Conservation (phyloP, 2,329 filamentous ascomycete genomes). For the Reticulascus tulasneorum region DNA sequence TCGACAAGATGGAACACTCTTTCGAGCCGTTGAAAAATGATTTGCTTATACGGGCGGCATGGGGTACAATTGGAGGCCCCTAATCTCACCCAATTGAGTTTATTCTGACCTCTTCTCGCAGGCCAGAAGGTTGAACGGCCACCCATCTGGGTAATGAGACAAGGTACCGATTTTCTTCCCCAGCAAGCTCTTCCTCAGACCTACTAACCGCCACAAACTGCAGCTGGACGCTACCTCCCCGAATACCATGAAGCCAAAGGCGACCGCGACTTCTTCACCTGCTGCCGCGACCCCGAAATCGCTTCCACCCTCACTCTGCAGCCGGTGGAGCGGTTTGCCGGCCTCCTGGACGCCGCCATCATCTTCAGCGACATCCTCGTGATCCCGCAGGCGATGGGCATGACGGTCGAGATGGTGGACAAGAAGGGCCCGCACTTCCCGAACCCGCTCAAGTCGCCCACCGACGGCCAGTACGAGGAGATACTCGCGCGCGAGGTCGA, state of each 20-base stretch:
- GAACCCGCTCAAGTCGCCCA: slow-evolving; percentile 71
- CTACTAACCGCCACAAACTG: slow-evolving; percentile 10
- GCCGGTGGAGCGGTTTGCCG: slow-evolving; percentile 85
- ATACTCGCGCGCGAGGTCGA: slow-evolving; percentile 77
- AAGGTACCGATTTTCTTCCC: slow-evolving; percentile 56
- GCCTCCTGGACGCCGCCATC: slow-evolving; percentile 91
- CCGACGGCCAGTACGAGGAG: slow-evolving; percentile 77
- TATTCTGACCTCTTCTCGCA: slow-evolving; percentile 32
- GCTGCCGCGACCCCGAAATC: slow-evolving; percentile 89
- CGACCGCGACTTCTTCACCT: slow-evolving; percentile 90
- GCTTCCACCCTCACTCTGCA: slow-evolving; percentile 92
- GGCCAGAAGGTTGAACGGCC: slow-evolving; percentile 88
- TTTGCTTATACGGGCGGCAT: slow-evolving; percentile 81
- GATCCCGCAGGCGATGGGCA: slow-evolving; percentile 95
- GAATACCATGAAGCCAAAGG: slow-evolving; percentile 97
- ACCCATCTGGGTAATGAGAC: slow-evolving; percentile 98
- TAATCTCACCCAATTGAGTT: not conserved
- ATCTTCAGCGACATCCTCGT: slow-evolving; percentile 99
- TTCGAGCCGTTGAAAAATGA: slow-evolving; percentile 92
- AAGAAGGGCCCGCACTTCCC: slow-evolving; percentile 97
- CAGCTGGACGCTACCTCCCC: slow-evolving; percentile 92
- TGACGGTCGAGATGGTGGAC: slow-evolving; percentile 98
- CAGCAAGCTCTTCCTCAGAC: not conserved
- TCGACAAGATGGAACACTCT: slow-evolving; percentile 56
- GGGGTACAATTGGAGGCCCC: slow-evolving; percentile 56